Evolutionary conservation across 2,329 filamentous ascomycete species (phyloP), one percentile per base, ranked within the genome.

Genomic region (Chaetomium strumarium): DNA sequence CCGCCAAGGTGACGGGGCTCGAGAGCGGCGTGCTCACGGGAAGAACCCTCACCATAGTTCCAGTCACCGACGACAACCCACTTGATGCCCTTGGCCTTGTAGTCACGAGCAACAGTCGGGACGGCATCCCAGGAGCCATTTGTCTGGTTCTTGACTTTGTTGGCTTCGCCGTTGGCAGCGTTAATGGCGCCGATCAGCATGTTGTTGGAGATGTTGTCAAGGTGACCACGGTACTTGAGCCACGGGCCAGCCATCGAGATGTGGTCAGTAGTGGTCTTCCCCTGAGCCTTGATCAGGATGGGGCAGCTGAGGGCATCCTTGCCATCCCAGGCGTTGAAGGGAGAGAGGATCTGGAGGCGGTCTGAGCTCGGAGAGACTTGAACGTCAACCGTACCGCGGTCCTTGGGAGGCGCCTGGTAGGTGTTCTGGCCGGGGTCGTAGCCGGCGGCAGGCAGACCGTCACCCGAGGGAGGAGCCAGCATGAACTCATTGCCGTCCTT

Each of bases 151-250:
- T 89, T 86, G 72, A 99, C 78, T 81, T 95, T 96, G 84, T 99
- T 99, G 66, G 90, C 91, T 79, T 97, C 90, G 56, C 86, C 90
- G 75, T 97, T 99, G 68, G 88, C 91, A 66, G 86, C 85, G 77
- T 96, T 99, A 76, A 90, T 89, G 67, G 93, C 93, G 77, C 92
- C 92, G 65, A 97, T 96, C 72, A 97, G 76, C 90, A 96, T 95
- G 83, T 97, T 97, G 85, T 97, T 96, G 70, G 91, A 96, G 77
- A 97, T 96, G 83, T 97, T 97, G 83, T 96, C 92, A 67, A 97
- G 81, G 71, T 97, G 92, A 58, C 92, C 92, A 81, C 92, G 90
- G 83, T 96, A 97, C 81, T 96, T 96, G 72, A 97, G 79, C 91
- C 91, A 96, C 58, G 91, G 90, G 62, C 91, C 90, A 62, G 90